Evolutionary conservation across 2,329 filamentous ascomycete genomes (phyloP).

Genomic region (Ophiobolus disseminans): DNA sequence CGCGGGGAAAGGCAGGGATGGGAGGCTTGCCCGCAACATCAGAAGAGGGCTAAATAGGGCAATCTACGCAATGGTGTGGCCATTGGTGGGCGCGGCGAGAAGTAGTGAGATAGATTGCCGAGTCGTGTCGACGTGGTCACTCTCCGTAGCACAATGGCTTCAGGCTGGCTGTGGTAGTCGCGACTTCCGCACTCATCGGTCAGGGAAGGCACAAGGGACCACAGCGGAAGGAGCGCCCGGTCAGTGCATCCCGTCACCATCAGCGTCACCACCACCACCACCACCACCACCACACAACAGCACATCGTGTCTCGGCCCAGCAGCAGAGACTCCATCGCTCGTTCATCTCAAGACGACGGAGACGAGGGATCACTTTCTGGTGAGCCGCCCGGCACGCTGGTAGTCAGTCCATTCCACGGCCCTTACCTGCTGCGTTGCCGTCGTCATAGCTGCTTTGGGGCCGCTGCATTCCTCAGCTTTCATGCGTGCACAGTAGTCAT

Average conservation of each 20-base stretch:
- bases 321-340: no score
- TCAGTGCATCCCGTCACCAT: conserved; percentile 14
- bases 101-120: conserved; percentile 15
- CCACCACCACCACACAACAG: conserved; percentile 9
- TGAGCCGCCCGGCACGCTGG: neutral
- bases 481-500: conserved; percentile 27
- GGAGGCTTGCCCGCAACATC: conserved; percentile 9
- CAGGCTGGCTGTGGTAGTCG: conserved; percentile 16
- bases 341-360: no score
- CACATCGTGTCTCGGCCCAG: no score
- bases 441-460: conserved; percentile 33
- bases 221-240: conserved; percentile 23
- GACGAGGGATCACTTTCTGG: neutral
- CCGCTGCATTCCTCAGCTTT: conserved; percentile 8
- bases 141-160: conserved; percentile 17
- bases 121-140: conserved; percentile 22
- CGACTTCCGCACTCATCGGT: conserved; percentile 15
- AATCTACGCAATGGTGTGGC: conserved; percentile 7
- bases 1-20: conserved; percentile 27
- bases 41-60: conserved; percentile 15
- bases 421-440: neutral
- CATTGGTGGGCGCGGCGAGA: conserved; percentile 14
- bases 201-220: conserved; percentile 16
- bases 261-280: neutral
- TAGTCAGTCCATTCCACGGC: conserved; percentile 1